Evolutionary conservation across 306 rosid genomes (phyloP).

Genomic region (Echinosophora koreensis): DNA sequence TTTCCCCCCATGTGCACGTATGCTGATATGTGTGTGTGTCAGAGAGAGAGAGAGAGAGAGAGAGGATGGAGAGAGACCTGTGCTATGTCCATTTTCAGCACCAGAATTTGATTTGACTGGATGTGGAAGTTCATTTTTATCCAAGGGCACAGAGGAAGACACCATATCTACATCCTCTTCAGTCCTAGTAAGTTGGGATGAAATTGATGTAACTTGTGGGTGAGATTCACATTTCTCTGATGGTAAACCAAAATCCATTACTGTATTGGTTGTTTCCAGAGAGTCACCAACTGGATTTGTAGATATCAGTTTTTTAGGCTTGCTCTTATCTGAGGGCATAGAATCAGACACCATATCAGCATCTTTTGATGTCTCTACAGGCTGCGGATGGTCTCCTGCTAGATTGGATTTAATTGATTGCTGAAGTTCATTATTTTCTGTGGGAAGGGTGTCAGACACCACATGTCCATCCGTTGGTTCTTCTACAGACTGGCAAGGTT

Average conservation of each 20-base stretch:
- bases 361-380: constrained; percentile 46
- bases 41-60: constrained; percentile 24
- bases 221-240: constrained; percentile 35
- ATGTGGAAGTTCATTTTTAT: constrained; percentile 49
- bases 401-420: constrained; percentile 47
- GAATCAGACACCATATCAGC: constrained; percentile 44
- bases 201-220: constrained; percentile 40
- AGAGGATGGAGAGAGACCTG: constrained; percentile 40
- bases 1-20: neutral
- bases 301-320: constrained; percentile 30
- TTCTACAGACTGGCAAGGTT: constrained; percentile 50
- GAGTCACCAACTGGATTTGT: constrained; percentile 41
- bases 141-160: constrained; percentile 47
- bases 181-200: constrained; percentile 37
- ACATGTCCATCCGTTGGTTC: constrained; percentile 52
- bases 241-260: constrained; percentile 52
- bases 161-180: constrained; percentile 31
- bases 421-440: constrained; percentile 56
- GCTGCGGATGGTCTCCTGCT: constrained; percentile 40
- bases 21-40: neutral
- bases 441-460: constrained; percentile 47
- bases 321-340: constrained; percentile 40
- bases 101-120: constrained; percentile 52
- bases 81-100: constrained; percentile 50
- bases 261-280: constrained; percentile 40